Conservation (phyloP, 495 filamentous ascomycete genomes). For the Lichina pygmaea region DNA sequence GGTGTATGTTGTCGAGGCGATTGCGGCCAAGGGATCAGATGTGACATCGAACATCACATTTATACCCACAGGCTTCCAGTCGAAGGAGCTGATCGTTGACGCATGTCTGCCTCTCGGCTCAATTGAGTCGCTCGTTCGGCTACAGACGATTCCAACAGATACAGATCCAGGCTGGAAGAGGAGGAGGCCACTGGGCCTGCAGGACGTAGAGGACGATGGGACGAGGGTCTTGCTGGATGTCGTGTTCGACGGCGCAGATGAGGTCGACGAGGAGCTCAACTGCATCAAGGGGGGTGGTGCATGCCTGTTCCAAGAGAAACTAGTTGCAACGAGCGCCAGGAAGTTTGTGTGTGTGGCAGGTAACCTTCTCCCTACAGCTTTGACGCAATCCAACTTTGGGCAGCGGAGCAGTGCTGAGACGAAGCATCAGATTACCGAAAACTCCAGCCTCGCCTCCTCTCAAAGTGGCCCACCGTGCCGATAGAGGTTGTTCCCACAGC, state of each 20-base stretch:
- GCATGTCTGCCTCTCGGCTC: conserved; percentile 52
- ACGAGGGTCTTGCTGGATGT: conserved; percentile 33
- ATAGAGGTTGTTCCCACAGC: conserved; percentile 81
- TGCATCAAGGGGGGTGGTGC: conserved; percentile 94
- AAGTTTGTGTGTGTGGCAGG: conserved; percentile 87
- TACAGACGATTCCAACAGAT: conserved; percentile 5
- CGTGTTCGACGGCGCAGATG: conserved; percentile 85
- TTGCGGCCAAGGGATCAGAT: conserved; percentile 37
- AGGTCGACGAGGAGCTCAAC: conserved; percentile 85
- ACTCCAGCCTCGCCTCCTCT: conserved; percentile 48
- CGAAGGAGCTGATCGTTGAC: conserved; percentile 48
- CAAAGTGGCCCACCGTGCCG: conserved; percentile 58
- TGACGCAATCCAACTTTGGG: conserved; percentile 1
- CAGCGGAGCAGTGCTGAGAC: conserved; percentile 1
- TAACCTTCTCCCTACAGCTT: conserved; percentile 11
- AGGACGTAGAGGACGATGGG: conserved; percentile 8
- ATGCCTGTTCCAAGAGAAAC: conserved; percentile 92
- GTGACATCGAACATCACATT: conserved; percentile 42
- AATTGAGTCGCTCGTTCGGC: conserved; percentile 30
- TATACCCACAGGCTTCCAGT: conserved; percentile 80
- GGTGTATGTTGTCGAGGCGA: conserved; percentile 86
- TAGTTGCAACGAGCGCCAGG: conserved; percentile 62
- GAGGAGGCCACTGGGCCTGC: neutral
- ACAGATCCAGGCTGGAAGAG: too few species aligned
- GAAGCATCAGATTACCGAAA: conserved; percentile 43